phyloP scores from a whole-genome alignment of 345 rosid genomes.

The Ceriops decandra region DNA sequence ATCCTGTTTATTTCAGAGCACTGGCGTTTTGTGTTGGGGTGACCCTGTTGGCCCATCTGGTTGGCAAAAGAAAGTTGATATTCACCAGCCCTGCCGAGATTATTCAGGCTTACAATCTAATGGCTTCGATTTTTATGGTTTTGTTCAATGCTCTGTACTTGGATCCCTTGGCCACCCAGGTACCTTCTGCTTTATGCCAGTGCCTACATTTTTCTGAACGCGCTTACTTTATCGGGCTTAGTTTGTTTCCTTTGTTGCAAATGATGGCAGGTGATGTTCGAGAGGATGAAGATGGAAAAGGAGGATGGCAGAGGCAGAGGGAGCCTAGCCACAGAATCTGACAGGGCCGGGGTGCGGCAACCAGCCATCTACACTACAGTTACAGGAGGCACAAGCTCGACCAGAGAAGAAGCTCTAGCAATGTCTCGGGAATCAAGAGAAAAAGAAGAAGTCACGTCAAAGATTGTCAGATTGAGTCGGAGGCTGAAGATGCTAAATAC shows the following conservation, averaged over 20 bases:
- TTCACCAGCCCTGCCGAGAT: slow-evolving; percentile 36
- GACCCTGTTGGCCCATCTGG: slow-evolving; percentile 53
- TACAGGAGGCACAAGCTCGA: not conserved
- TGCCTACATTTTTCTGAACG: slow-evolving; percentile 64
- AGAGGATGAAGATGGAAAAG: slow-evolving; percentile 62
- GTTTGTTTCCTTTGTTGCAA: not conserved
- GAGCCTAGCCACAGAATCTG: not conserved
- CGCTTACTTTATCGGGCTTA: slow-evolving; percentile 41
- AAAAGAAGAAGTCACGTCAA: not conserved
- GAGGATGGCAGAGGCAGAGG: slow-evolving; percentile 67
- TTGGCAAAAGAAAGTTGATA: slow-evolving; percentile 26
- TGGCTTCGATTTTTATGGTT: slow-evolving; percentile 42
- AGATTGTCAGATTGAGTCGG: slow-evolving; percentile 35
- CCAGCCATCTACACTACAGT: not conserved
- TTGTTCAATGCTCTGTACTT: slow-evolving; percentile 47
- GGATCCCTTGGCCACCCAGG: slow-evolving; percentile 82
- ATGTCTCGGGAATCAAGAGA: not conserved
- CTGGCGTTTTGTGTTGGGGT: slow-evolving; percentile 36
- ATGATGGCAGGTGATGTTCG: slow-evolving; percentile 55
- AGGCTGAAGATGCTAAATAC: slow-evolving; percentile 64
- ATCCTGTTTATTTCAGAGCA: slow-evolving; percentile 62
- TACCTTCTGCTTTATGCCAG: slow-evolving; percentile 42
- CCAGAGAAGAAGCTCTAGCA: not conserved
- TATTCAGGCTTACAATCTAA: slow-evolving; percentile 53
- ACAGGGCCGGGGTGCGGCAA: not conserved